These are phyloP conservation scores for Pezicula carpinea DNA, from an alignment of 2,329 filamentous ascomycete genomes.

Conservation along the genomic window DNA sequence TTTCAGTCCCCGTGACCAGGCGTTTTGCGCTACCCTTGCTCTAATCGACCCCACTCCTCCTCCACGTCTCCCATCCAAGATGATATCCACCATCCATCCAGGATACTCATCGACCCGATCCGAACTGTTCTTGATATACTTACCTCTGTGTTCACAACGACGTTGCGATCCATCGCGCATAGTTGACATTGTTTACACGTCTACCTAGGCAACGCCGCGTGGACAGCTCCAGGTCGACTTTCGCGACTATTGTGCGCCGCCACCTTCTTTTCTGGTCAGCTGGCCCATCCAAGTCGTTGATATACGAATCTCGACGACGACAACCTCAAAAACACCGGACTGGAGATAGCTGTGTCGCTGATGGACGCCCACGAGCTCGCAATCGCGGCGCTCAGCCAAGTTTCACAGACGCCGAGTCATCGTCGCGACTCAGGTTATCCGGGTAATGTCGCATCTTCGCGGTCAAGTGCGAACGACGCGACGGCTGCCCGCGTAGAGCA, in stretches of 20 bases:
- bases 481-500: conserved; percentile 21
- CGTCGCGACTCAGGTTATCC: conserved; percentile 9
- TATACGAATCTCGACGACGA: not conserved
- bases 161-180: not conserved
- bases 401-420: conserved; percentile 16
- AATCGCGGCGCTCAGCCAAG: conserved; percentile 22
- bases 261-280: not conserved
- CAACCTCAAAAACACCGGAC: not conserved
- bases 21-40: not conserved
- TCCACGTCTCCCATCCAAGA: not conserved
- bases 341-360: not conserved
- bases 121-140: not conserved
- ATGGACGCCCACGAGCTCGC: conserved; percentile 25
- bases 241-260: not conserved
- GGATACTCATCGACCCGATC: not conserved
- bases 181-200: not conserved
- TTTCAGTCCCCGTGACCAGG: not conserved
- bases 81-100: not conserved
- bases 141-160: not conserved
- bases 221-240: not conserved
- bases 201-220: not conserved
- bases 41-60: not conserved
- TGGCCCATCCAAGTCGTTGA: not conserved
- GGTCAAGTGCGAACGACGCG: conserved; percentile 14
- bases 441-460: conserved; percentile 14